Base-by-base conservation (phyloP, 2,329 filamentous ascomycete genomes). In the Thelonectria discophora region DNA sequence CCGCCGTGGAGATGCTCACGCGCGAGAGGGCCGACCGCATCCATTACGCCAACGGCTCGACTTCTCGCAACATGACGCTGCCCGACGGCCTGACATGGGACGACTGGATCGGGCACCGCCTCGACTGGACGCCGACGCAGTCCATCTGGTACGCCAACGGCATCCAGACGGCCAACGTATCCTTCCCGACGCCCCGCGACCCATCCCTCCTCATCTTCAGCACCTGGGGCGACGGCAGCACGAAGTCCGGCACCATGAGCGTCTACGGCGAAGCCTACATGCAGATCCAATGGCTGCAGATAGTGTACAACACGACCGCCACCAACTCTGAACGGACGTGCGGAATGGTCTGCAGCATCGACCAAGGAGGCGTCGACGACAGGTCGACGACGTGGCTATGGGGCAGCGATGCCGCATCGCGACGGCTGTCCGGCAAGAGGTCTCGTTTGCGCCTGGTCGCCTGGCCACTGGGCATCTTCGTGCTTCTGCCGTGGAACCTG, bases 231-330 rank as follows among this genome's bases (percentile, higher is more conserved):
- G 82, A 88, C 63, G 86, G 86, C 18, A 85, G 86, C 5, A 75
- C 76, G 49, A 89, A 86, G 86, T 82, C 81, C 46, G 86, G 86
- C 11, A 82, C 85, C 54, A 88, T 89, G 87, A 80, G 72, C 5
- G 70, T 79, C 5, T 77, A 78, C 3, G 77, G 75, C 11, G 78
- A 79, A 46, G 86, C 86, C 0, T 82, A 80, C 63, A 76, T 89
- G 68, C 84, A 89, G 69, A 80, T 89, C 17, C 83, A 87, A 75
- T 89, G 86, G 86, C 82, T 88, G 46, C 85, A 89, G 69, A 79
- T 89, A 74, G 79, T 86, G 20, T 88, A 84, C 69, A 85, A 85
- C 65, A 72, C 69, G 13, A 82, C 78, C 0, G 55, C 62, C 11
- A 53, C 47, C n/a, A n/a, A n/a, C n/a, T n/a, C n/a, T n/a, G n/a